Evolutionary conservation across 2,329 filamentous ascomycete genomes (phyloP).

Genomic region (Phyllosticta paracitricarpa): DNA sequence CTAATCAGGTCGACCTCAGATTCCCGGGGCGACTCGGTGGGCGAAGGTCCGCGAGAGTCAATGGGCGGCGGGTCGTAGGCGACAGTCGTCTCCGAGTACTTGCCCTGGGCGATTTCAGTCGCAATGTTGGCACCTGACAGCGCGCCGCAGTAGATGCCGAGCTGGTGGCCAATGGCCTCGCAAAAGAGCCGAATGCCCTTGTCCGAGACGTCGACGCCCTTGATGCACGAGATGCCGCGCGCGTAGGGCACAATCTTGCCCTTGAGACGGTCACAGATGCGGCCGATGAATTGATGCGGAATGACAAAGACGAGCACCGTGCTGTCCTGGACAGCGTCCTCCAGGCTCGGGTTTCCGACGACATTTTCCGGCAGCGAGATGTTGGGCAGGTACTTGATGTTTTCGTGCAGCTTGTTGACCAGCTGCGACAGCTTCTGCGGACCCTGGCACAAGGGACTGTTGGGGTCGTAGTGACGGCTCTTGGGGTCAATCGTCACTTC

Average conservation of each 20-base stretch:
- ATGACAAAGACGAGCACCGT: constrained; percentile 94
- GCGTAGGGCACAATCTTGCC: constrained; percentile 88
- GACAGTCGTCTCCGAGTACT: constrained; percentile 94
- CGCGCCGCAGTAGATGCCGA: constrained; percentile 94
- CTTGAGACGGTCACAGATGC: constrained; percentile 71
- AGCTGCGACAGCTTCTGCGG: constrained; percentile 75
- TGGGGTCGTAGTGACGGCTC: constrained; percentile 62
- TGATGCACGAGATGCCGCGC: constrained; percentile 93
- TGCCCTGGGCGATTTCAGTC: constrained; percentile 85
- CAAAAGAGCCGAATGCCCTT: constrained; percentile 83
- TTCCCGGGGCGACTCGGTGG: constrained; percentile 38
- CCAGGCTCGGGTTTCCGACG: constrained; percentile 70
- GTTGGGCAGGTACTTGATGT: constrained; percentile 93
- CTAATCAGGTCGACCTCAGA: constrained; percentile 43
- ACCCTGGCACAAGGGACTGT: constrained; percentile 37
- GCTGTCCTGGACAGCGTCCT: constrained; percentile 70
- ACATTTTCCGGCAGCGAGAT: constrained; percentile 76
- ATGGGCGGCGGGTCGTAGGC: constrained; percentile 88
- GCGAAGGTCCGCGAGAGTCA: constrained; percentile 69
- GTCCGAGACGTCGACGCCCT: constrained; percentile 88
- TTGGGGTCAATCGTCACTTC: constrained; percentile 63
- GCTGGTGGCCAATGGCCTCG: constrained; percentile 81
- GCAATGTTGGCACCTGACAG: constrained; percentile 95
- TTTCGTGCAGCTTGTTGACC: constrained; percentile 91
- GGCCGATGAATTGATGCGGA: constrained; percentile 89